Evolutionary conservation across 345 rosid genomes (phyloP).

Genomic region (Pelargonium nanum): DNA sequence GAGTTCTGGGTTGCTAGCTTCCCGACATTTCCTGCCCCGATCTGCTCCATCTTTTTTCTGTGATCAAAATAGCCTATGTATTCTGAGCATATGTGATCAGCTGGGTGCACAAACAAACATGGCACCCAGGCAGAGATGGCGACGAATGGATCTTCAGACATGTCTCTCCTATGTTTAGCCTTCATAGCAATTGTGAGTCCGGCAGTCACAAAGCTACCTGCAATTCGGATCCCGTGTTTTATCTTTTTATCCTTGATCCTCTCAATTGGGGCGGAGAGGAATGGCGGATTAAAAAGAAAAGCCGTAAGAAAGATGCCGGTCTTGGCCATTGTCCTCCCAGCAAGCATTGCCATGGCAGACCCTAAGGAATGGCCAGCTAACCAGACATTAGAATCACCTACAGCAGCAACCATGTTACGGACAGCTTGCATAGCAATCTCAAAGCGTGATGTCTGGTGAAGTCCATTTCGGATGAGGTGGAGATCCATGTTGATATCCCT

Average conservation of each 20-base stretch:
- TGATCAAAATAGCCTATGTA: constrained; percentile 67
- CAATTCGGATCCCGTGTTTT: constrained; percentile 55
- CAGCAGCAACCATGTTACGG: constrained; percentile 45
- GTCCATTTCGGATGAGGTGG: constrained; percentile 50
- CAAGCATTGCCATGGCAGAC: constrained; percentile 62
- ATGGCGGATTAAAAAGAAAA: constrained; percentile 71
- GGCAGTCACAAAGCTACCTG: constrained; percentile 62
- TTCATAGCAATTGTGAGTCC: constrained; percentile 53
- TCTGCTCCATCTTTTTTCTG: constrained; percentile 68
- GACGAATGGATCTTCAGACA: constrained; percentile 29
- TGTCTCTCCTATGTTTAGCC: constrained; percentile 17
- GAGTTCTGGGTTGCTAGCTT: constrained; percentile 63
- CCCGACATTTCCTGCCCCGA: constrained; percentile 64
- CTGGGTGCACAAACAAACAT: constrained; percentile 38
- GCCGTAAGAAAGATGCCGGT: constrained; percentile 35
- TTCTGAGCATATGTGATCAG: constrained; percentile 60
- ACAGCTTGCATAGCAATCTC: constrained; percentile 65
- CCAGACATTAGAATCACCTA: constrained; percentile 57
- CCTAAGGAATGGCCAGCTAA: constrained; percentile 83
- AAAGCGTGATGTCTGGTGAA: constrained; percentile 53
- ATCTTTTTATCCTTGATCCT: constrained; percentile 44
- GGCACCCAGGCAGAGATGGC: constrained; percentile 55
- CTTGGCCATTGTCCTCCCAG: constrained; percentile 59
- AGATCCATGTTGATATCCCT: constrained; percentile 55
- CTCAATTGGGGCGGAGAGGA: constrained; percentile 59